phyloP scores from a whole-genome alignment of 495 filamentous ascomycete species.

The Mytilinidion resinicola region DNA sequence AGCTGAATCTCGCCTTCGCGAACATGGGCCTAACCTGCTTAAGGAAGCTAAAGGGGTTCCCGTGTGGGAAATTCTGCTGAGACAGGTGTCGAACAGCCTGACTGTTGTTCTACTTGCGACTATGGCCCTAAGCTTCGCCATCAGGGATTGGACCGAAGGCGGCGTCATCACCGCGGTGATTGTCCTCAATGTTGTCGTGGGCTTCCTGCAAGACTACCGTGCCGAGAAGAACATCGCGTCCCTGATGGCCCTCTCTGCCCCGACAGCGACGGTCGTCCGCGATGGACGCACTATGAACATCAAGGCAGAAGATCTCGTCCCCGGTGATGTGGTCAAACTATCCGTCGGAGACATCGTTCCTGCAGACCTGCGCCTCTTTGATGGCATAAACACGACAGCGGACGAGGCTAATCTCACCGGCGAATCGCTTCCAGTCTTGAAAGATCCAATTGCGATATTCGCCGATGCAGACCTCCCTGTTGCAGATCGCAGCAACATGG shows the following conservation, averaged over 20 bases:
- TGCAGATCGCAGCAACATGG: constrained; percentile 63
- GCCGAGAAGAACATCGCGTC: constrained; percentile 83
- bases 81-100: constrained; percentile 29
- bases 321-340: constrained; percentile 64
- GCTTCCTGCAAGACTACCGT: constrained; percentile 75
- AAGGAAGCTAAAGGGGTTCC: constrained; percentile 31
- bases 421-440: constrained; percentile 60
- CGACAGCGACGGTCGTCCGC: constrained; percentile 66
- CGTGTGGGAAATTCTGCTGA: constrained; percentile 31
- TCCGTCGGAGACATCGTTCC: constrained; percentile 62
- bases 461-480: constrained; percentile 44
- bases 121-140: constrained; percentile 26
- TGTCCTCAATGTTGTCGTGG: constrained; percentile 65
- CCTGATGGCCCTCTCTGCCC: constrained; percentile 67
- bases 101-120: constrained; percentile 29
- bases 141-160: constrained; percentile 27
- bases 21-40: constrained; percentile 29
- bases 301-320: constrained; percentile 64
- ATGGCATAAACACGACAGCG: constrained; percentile 61
- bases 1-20: constrained; percentile 25
- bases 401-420: constrained; percentile 73
- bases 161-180: constrained; percentile 51
- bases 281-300: constrained; percentile 59
- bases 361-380: constrained; percentile 58
- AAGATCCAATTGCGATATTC: constrained; percentile 37